A percentile compares a stretch with the other conserved stretches of the same genome.
Evolutionary conservation across 306 rosid genomes (phyloP).

Genomic region (Canavalia gladiata): DNA sequence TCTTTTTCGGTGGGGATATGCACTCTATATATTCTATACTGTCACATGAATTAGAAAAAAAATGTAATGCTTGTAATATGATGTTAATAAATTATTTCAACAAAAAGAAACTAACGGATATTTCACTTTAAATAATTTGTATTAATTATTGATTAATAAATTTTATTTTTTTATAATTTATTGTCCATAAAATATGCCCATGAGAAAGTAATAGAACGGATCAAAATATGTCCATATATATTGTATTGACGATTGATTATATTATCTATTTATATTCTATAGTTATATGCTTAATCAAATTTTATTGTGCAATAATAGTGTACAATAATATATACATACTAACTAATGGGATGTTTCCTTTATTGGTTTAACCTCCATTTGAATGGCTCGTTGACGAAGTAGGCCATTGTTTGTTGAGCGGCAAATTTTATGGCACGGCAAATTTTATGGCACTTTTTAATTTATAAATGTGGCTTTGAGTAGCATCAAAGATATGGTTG

Average conservation of each 20-base stretch:
- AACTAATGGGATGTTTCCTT: constrained; percentile 1
- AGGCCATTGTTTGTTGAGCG: not conserved
- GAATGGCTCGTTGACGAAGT: not conserved
- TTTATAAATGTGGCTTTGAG: not conserved
- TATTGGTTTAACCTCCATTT: not conserved
- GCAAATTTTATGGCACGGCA: not conserved
- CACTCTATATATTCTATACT: not conserved
- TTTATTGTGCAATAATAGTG: not conserved
- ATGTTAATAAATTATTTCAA: not conserved
- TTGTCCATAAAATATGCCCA: not conserved
- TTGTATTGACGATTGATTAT: not conserved
- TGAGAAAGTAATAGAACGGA: not conserved
- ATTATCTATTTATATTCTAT: not conserved
- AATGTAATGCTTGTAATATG: not conserved
- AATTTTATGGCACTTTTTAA: not conserved
- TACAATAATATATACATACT: not conserved
- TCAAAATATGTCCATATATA: not conserved
- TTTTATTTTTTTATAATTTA: not conserved
- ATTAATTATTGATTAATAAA: not conserved
- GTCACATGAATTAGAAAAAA: not conserved
- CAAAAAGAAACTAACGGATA: not conserved
- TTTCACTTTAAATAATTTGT: not conserved
- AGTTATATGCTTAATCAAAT: not conserved
- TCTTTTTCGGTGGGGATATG: not conserved
- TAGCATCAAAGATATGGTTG: not conserved